These are phyloP conservation scores for Laguncularia racemosa DNA, from an alignment of 345 rosid genomes.

Conservation along the genomic window DNA sequence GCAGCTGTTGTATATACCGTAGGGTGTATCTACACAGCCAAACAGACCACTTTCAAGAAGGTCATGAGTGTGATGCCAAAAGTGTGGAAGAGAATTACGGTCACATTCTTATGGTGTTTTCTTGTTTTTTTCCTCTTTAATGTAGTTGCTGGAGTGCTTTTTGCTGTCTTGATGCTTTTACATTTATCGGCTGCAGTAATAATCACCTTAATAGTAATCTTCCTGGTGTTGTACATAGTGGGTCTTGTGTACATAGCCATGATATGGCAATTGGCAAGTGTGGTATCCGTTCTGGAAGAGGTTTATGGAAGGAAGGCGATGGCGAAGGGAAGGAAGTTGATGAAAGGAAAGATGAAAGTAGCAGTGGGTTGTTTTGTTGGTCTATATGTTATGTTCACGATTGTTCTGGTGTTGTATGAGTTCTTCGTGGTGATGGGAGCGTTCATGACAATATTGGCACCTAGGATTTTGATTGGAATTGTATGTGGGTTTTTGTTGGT, in stretches of 20 bases:
- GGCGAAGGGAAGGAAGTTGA: conserved; percentile 27
- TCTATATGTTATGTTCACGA: conserved; percentile 5
- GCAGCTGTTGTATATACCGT: conserved; percentile 38
- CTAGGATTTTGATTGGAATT: too few species aligned
- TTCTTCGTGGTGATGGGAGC: conserved; percentile 19
- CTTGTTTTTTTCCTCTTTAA: conserved; percentile 15
- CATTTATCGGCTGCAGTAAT: background rate
- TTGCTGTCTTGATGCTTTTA: background rate
- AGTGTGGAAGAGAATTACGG: conserved; percentile 46
- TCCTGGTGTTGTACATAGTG: background rate
- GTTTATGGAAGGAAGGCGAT: conserved; percentile 34
- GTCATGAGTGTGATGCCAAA: conserved; percentile 32
- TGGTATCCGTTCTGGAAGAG: conserved; percentile 53
- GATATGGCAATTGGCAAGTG: conserved; percentile 32
- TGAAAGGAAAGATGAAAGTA: conserved; percentile 33
- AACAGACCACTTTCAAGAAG: conserved; percentile 23
- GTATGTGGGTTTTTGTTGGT: conserved; percentile 28
- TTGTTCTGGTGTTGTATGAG: conserved; percentile 13
- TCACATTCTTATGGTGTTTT: conserved; percentile 35
- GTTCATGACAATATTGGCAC: conserved; percentile 3
- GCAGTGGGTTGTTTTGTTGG: conserved; percentile 1
- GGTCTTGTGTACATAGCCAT: conserved; percentile 18
- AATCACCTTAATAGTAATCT: too few species aligned
- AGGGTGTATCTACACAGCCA: conserved; percentile 32
- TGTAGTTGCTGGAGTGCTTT: background rate